phyloP scores from a whole-genome alignment of 148 eudicot genomes.

The Nyssa sinensis region DNA sequence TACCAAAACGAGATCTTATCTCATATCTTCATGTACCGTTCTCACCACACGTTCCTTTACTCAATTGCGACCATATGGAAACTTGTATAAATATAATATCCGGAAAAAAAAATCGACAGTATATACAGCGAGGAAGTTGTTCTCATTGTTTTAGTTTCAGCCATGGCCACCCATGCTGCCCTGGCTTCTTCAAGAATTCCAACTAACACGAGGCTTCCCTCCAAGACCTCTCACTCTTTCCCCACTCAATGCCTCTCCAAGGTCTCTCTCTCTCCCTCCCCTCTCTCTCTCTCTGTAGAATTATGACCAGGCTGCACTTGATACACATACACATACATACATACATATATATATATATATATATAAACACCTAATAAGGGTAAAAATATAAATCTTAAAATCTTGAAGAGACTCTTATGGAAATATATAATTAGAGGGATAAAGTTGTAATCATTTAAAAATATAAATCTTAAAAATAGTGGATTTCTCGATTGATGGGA shows the following conservation, averaged over 20 bases:
- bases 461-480: too few relatives aligned
- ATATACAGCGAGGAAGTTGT: constrained; percentile 23
- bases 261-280: constrained; percentile 32
- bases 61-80: constrained; percentile 32
- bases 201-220: constrained; percentile 52
- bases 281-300: constrained; percentile 9
- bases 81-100: background rate
- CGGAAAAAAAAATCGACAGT: constrained; percentile 3
- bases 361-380: too few relatives aligned
- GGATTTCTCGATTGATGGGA: too few relatives aligned
- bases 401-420: too few relatives aligned
- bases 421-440: too few relatives aligned
- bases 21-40: constrained; percentile 33
- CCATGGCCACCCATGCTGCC: constrained; percentile 90
- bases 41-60: constrained; percentile 61
- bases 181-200: constrained; percentile 83
- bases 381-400: too few relatives aligned
- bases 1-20: constrained; percentile 62
- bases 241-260: constrained; percentile 74
- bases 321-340: too few relatives aligned
- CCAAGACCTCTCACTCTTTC: constrained; percentile 60
- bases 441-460: too few relatives aligned
- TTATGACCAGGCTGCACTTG: too few relatives aligned
- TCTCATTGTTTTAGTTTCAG: constrained; percentile 31
- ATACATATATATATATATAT: too few relatives aligned